These are phyloP conservation scores for Sarocladiaceae sp. DNA, from an alignment of 2,329 filamentous ascomycete genomes.

Conservation along the genomic window DNA sequence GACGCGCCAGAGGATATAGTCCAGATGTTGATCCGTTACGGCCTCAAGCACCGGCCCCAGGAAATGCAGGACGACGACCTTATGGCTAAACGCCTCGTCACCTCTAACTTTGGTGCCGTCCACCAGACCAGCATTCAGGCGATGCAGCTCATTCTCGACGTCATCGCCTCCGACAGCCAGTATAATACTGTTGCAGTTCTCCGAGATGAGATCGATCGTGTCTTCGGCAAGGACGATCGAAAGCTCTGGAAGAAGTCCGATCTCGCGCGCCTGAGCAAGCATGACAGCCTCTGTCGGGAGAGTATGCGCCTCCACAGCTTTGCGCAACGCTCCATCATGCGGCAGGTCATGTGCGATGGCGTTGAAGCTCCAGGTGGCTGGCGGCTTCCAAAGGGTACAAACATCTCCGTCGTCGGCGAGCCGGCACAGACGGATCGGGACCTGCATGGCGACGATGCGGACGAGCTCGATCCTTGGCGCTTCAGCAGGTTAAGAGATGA, in stretches of 20 bases:
- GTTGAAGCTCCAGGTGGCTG: slow-evolving; percentile 27
- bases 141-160: slow-evolving; percentile 34
- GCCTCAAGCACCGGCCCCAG: slow-evolving; percentile 29
- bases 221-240: slow-evolving; percentile 22
- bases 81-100: slow-evolving; percentile 26
- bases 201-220: slow-evolving; percentile 29
- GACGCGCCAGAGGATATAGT: slow-evolving; percentile 31
- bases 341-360: slow-evolving; percentile 21
- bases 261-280: slow-evolving; percentile 29
- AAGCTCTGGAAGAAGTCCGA: slow-evolving; percentile 33
- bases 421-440: slow-evolving; percentile 26
- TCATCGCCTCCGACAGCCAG: slow-evolving; percentile 30
- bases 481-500: slow-evolving; percentile 19
- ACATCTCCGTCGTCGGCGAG: slow-evolving; percentile 27
- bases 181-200: slow-evolving; percentile 31
- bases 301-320: slow-evolving; percentile 27
- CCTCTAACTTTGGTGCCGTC: slow-evolving; percentile 32
- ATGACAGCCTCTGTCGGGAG: slow-evolving; percentile 39
- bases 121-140: slow-evolving; percentile 36
- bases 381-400: slow-evolving; percentile 25
- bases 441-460: slow-evolving; percentile 26
- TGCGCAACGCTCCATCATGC: slow-evolving; percentile 19
- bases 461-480: slow-evolving; percentile 36
- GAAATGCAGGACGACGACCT: slow-evolving; percentile 26
- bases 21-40: slow-evolving; percentile 38